Evolutionary conservation across 805 yeast species (phyloP), one percentile per base, ranked within the genome.

Genomic region (Kluyveromyces starmeri): DNA sequence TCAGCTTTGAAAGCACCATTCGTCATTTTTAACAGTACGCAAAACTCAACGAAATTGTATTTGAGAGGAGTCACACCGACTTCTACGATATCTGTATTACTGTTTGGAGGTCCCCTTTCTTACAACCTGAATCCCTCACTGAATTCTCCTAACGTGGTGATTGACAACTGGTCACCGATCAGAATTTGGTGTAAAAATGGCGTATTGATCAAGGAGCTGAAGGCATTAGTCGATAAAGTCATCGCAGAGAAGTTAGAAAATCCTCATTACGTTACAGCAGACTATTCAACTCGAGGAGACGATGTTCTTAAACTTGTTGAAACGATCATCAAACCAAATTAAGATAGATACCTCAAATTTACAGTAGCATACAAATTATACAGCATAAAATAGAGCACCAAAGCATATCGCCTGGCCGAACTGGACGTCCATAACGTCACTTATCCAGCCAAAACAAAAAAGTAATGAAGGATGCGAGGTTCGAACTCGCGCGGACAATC

Each of bases 131-230:
- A 50, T n/a, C 54, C 67, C 0, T 62, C 70, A 1, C 67, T 62
- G 26, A 68, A 76, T 4, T 71, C 86, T 0, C 94, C 95, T 0
- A 96, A 96, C 15, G 72, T 92, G 22, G 75, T 85, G 7, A 61
- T 89, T 36, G 95, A 84, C 45, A 69, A 70, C n/a, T 88, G 97
- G 96, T 59, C 84, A 21, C 94, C 96, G 1, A 68, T 89, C 9
- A 68, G 83, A 41, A 84, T 96, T 1, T 89, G 96, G 96, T 81
- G 95, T 43, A 83, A 92, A 44, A 84, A 88, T 48, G 97, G 88
- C 1, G 95, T 89, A 2, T 61, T 89, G 30, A 69, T 88, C 20
- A 81, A 83, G 38, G 74, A 79, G 39, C 59, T 89, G 37, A 64
- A 94, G 46, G 50, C 59, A 8, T 53, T 84, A 30, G 56, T 89